These are phyloP conservation scores for Phytophthora pinifolia DNA, from an alignment of 352 stramenopile species.

Conservation along the genomic window DNA sequence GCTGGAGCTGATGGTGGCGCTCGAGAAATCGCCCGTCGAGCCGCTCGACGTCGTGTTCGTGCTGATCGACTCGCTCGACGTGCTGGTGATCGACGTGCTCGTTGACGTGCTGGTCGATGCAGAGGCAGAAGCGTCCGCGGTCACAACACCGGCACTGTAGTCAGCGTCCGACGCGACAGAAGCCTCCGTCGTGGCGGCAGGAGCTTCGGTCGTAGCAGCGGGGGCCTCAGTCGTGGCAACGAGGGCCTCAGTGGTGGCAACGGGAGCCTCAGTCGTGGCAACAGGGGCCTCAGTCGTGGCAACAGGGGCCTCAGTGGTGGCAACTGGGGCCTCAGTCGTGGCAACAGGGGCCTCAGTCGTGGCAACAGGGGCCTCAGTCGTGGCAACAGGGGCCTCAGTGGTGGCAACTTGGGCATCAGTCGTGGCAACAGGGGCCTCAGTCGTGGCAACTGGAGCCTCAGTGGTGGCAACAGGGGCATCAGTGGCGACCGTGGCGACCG, in stretches of 20 bases:
- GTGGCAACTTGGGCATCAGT: constrained; percentile 9
- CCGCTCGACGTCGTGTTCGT: constrained; percentile 16
- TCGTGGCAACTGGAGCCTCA: constrained; percentile 6
- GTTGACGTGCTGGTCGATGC: constrained; percentile 4
- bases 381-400: constrained; percentile 1
- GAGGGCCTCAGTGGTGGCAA: constrained; percentile 5
- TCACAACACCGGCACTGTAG: constrained; percentile 20
- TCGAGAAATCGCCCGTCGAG: constrained; percentile 30
- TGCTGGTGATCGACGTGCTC: constrained; percentile 7
- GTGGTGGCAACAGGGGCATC: constrained; percentile 8
- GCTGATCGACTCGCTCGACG: constrained; percentile 13
- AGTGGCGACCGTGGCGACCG: constrained; percentile 2
- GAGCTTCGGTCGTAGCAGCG: constrained; percentile 7
- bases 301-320: neutral
- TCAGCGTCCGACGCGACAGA: constrained; percentile 23
- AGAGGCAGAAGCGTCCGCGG: constrained; percentile 6
- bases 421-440: constrained; percentile 9
- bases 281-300: constrained; percentile 10
- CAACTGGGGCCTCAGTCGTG: constrained; percentile 9
- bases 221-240: constrained; percentile 15
- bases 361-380: constrained; percentile 7
- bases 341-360: constrained; percentile 14
- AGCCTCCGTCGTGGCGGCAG: neutral
- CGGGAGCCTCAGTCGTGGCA: constrained; percentile 7
- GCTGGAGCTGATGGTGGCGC: constrained; percentile 49